Conservation (phyloP, 2,329 filamentous ascomycete genomes). For the Colletotrichum neosansevieriae region DNA sequence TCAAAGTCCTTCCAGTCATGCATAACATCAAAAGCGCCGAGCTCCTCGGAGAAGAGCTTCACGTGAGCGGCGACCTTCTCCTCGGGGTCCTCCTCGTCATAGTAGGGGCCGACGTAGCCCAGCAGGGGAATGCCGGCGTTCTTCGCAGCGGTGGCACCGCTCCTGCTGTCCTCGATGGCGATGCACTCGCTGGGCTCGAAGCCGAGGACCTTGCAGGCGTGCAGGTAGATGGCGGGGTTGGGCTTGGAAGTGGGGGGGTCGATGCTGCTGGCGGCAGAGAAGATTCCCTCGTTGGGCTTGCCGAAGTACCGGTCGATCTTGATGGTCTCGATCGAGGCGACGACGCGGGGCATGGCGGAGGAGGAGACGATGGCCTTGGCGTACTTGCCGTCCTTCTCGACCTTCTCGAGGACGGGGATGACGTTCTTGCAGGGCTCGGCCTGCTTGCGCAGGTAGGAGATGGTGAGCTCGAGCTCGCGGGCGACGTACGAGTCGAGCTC, state of each 20-base stretch:
- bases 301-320: constrained; percentile 84
- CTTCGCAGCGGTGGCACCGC: constrained; percentile 78
- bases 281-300: constrained; percentile 76
- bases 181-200: constrained; percentile 79
- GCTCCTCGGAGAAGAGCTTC: constrained; percentile 39
- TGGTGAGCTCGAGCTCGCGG: constrained; percentile 85
- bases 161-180: constrained; percentile 90
- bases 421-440: constrained; percentile 77
- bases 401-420: constrained; percentile 73
- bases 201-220: constrained; percentile 79
- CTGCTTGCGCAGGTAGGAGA: constrained; percentile 78
- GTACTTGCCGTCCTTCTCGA: constrained; percentile 73
- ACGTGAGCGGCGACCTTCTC: constrained; percentile 64
- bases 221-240: constrained; percentile 87
- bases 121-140: constrained; percentile 85
- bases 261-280: constrained; percentile 84
- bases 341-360: constrained; percentile 81
- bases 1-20: constrained; percentile 41
- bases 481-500: constrained; percentile 81
- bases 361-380: constrained; percentile 83
- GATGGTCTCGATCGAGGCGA: constrained; percentile 82
- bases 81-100: constrained; percentile 68
- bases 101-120: constrained; percentile 87
- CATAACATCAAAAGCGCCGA: constrained; percentile 38
- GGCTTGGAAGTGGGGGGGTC: constrained; percentile 86